Percentiles rank a stretch among this genome's conserved stretches.
Conservation (phyloP, 2,329 filamentous ascomycete species). For the Fonsecaea pugnacius region DNA sequence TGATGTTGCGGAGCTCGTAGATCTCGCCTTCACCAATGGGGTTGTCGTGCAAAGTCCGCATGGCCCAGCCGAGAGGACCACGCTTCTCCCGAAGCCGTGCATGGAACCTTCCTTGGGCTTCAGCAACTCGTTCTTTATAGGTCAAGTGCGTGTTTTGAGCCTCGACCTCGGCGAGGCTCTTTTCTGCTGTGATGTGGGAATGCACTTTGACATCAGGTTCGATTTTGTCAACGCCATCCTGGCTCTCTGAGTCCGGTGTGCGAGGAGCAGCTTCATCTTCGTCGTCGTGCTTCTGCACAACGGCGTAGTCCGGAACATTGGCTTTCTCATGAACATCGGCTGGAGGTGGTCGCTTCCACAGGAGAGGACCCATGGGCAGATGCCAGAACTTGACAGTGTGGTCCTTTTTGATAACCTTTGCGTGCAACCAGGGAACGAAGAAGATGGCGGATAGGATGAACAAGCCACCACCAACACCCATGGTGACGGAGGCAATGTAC, state of each 20-base stretch:
- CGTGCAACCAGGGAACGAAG: slow-evolving; percentile 73
- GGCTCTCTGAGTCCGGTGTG: slow-evolving; percentile 1
- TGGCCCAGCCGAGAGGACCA: slow-evolving; percentile 79
- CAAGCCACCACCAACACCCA: slow-evolving; percentile 67
- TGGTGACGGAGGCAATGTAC: slow-evolving; percentile 69
- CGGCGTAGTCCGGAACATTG: slow-evolving; percentile 74
- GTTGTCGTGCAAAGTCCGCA: slow-evolving; percentile 76
- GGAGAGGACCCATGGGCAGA: slow-evolving; percentile 65
- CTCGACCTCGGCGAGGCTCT: slow-evolving; percentile 24
- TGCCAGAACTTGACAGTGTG: slow-evolving; percentile 66
- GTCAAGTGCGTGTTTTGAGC: slow-evolving; percentile 46
- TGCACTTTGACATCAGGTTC: slow-evolving; percentile 29
- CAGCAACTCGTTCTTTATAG: slow-evolving; percentile 66
- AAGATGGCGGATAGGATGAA: slow-evolving; percentile 66
- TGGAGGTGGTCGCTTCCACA: slow-evolving; percentile 64
- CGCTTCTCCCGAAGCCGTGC: slow-evolving; percentile 64
- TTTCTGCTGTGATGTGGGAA: background rate
- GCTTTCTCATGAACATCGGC: slow-evolving; percentile 57
- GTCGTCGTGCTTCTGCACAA: slow-evolving; percentile 68
- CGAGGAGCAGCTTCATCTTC: slow-evolving; percentile 33
- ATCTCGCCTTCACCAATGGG: slow-evolving; percentile 72
- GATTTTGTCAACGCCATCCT: slow-evolving; percentile 30
- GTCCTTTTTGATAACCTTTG: slow-evolving; percentile 71
- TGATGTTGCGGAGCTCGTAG: slow-evolving; percentile 75
- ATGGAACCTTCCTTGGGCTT: slow-evolving; percentile 63